Conservation (phyloP, 257 asterid species). For the Solanum virginianum region DNA sequence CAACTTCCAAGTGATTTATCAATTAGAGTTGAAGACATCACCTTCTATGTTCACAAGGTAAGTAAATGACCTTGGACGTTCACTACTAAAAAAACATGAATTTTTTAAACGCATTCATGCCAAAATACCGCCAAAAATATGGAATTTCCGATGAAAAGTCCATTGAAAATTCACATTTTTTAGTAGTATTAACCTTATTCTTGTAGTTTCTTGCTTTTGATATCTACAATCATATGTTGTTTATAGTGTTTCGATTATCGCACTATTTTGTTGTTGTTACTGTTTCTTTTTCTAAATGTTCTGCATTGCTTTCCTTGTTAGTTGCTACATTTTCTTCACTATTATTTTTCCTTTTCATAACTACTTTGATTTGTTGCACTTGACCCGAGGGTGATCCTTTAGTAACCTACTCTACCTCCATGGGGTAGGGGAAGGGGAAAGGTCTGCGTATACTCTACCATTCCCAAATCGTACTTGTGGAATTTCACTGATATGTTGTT, state of each 20-base stretch:
- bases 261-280: background rate
- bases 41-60: conserved; percentile 79
- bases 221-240: background rate
- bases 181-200: background rate
- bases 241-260: background rate
- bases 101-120: too few species aligned
- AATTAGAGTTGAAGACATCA: conserved; percentile 63
- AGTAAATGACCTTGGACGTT: background rate
- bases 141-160: too few species aligned
- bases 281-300: background rate
- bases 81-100: background rate
- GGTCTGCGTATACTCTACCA: background rate
- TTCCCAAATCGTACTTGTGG: background rate
- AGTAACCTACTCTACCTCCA: background rate
- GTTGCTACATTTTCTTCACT: background rate
- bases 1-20: conserved; percentile 66
- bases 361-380: background rate
- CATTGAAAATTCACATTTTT: too few species aligned
- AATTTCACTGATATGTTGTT: background rate
- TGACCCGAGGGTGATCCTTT: background rate
- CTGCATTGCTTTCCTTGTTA: background rate
- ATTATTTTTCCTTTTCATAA: background rate
- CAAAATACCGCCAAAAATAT: too few species aligned
- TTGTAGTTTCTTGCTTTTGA: background rate
- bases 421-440: background rate